Percentiles rank a stretch among this genome's conserved stretches.
These are phyloP conservation scores for Talaromyces amestolkiae DNA, from an alignment of 2,329 filamentous ascomycete species.

Conservation along the genomic window DNA sequence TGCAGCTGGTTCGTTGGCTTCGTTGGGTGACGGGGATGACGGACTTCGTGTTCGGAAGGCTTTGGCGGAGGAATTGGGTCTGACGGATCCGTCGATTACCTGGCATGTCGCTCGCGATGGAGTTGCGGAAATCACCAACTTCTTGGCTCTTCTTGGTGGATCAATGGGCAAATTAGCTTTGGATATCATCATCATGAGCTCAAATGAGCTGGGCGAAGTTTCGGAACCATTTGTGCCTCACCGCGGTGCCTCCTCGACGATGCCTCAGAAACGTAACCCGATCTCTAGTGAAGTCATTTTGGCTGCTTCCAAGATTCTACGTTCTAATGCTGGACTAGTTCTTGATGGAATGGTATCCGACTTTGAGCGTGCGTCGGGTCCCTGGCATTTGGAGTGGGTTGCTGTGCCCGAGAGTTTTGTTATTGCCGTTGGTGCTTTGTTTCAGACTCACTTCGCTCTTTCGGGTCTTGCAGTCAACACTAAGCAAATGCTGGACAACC, in stretches of 20 bases:
- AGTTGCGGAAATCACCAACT: conserved; percentile 54
- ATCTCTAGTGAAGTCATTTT: conserved; percentile 58
- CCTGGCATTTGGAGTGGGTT: conserved; percentile 61
- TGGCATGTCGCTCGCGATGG: conserved; percentile 58
- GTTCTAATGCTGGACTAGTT: conserved; percentile 52
- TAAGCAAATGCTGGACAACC: conserved; percentile 51
- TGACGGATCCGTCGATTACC: conserved; percentile 53
- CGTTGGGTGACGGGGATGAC: conserved; percentile 48
- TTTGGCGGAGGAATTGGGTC: conserved; percentile 49
- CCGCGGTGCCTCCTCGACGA: conserved; percentile 55
- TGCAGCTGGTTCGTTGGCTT: conserved; percentile 56
- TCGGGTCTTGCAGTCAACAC: conserved; percentile 52
- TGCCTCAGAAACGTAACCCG: conserved; percentile 60
- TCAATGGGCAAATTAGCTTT: conserved; percentile 56
- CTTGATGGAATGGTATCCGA: conserved; percentile 59
- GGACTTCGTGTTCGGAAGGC: conserved; percentile 51
- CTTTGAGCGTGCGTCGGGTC: conserved; percentile 57
- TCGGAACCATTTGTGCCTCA: conserved; percentile 57
- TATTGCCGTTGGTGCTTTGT: conserved; percentile 51
- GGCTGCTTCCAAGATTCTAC: conserved; percentile 54
- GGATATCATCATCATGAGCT: conserved; percentile 58
- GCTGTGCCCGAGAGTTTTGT: conserved; percentile 56
- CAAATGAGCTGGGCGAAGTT: conserved; percentile 55
- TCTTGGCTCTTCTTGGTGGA: conserved; percentile 54
- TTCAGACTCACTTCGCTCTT: conserved; percentile 56